Evolutionary conservation across 2,329 filamentous ascomycete species (phyloP).

Genomic region (Aspergillus unguis): DNA sequence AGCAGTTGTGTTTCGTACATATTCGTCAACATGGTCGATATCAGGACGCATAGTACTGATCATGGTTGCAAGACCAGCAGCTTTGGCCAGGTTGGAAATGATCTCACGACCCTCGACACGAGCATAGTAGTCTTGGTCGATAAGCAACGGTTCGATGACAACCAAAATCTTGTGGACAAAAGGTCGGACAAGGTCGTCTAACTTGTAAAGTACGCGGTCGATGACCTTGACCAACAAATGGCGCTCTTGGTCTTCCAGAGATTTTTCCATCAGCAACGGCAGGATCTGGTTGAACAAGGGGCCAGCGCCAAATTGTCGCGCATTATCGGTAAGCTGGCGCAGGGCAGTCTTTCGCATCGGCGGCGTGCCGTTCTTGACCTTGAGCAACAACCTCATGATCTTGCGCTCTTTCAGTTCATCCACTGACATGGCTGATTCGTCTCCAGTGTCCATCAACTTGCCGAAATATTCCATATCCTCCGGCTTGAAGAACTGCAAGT

Average conservation of each 20-base stretch:
- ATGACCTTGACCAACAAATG: conserved; percentile 99
- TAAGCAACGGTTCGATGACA: conserved; percentile 97
- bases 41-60: conserved; percentile 99
- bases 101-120: conserved; percentile 97
- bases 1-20: conserved; percentile 95
- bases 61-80: conserved; percentile 95
- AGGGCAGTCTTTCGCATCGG: conserved; percentile 98
- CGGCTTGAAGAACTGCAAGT: conserved; percentile 96
- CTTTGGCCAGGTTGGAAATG: conserved; percentile 96
- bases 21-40: conserved; percentile 97
- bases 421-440: conserved; percentile 86
- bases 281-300: conserved; percentile 96
- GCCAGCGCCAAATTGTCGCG: conserved; percentile 89
- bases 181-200: conserved; percentile 91
- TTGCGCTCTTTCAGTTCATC: conserved; percentile 97
- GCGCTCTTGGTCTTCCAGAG: conserved; percentile 93
- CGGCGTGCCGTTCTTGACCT: conserved; percentile 98
- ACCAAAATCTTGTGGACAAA: conserved; percentile 98
- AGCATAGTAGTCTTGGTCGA: conserved; percentile 99
- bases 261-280: conserved; percentile 96
- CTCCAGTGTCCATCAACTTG: conserved; percentile 89
- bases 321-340: conserved; percentile 95
- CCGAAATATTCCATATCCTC: conserved; percentile 99
- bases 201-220: conserved; percentile 95
- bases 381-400: conserved; percentile 93